Percentiles rank a stretch among this genome's conserved stretches.
Evolutionary conservation across 139 green algal genomes (phyloP).

Genomic region (Spirogloea muscicola): DNA sequence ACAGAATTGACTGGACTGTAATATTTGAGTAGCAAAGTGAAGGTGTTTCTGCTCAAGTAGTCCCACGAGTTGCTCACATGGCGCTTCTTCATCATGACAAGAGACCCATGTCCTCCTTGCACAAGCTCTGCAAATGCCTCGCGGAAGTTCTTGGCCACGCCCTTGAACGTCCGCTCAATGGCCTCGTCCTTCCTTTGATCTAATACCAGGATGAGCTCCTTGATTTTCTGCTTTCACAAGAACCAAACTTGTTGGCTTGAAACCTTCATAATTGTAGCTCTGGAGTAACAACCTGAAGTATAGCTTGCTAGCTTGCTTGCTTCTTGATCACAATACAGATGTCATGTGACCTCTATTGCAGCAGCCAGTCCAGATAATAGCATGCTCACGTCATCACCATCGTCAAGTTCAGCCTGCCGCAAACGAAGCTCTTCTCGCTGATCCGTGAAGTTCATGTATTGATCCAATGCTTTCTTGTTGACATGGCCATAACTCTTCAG

Average conservation of each 20-base stretch:
- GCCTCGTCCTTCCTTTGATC: slow-evolving; percentile 95
- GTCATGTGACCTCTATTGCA: too few relatives aligned
- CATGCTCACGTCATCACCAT: slow-evolving; percentile 40
- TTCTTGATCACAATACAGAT: too few relatives aligned
- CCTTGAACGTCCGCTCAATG: slow-evolving; percentile 96
- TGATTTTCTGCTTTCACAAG: slow-evolving; percentile 81
- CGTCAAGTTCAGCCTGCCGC: slow-evolving; percentile 57
- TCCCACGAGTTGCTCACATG: too few relatives aligned
- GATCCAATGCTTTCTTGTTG: slow-evolving; percentile 95
- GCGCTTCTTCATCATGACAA: slow-evolving; percentile 77
- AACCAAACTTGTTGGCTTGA: too few relatives aligned
- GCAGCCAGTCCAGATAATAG: too few relatives aligned
- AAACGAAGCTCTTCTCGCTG: slow-evolving; percentile 72
- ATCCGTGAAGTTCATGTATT: slow-evolving; percentile 90
- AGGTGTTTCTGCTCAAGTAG: too few relatives aligned
- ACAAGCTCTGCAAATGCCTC: slow-evolving; percentile 93
- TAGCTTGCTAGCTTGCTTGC: too few relatives aligned
- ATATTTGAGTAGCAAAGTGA: too few relatives aligned
- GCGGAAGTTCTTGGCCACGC: slow-evolving; percentile 88
- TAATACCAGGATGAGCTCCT: slow-evolving; percentile 77
- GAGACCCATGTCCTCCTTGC: slow-evolving; percentile 65
- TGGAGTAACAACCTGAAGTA: too few relatives aligned
- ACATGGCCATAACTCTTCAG: slow-evolving; percentile 76
- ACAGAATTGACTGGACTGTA: too few relatives aligned
- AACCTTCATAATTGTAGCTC: too few relatives aligned